Evolutionary conservation across 2,329 filamentous ascomycete genomes (phyloP), one percentile per base, ranked within the genome.

Genomic region (Arachnomyces sp.): DNA sequence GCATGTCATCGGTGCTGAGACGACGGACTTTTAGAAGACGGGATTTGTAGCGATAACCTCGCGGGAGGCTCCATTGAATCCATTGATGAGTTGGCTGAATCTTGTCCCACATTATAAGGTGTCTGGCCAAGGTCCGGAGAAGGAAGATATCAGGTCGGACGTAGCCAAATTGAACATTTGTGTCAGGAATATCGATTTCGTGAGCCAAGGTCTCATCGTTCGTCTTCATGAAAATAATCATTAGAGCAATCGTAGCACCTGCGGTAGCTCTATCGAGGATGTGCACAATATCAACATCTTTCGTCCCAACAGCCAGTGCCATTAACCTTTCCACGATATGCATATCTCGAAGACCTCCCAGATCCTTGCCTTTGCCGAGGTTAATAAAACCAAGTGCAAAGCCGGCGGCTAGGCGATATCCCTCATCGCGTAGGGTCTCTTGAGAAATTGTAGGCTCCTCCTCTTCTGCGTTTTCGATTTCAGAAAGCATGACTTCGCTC

Each of bases 401-500:
- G 0, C 92, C 93, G 13, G 93, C 89, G 7, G 92, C 89, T 28
- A 98, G 74, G 31, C 93, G 81, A 61, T 98, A 98, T n/a, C 89
- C 89, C 66, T 98, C 92, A 56, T 93, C 90, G 16, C 90, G 80
- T 36, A 96, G 66, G 15, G 81, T 80, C 53, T 95, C 86, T 42
- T 89, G 84, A 6, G 74, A 69, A 38, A 70, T 63, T 17, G 72
- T 71, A 4, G 72, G 70, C 44, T 95, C 89, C 39, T 90, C 84
- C 29, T 85, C 75, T 17, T 92, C 87, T 38, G 87, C 75, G 47
- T 89, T 84, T 59, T 95, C 88, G 45, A 98, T 92, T 60, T 98
- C 92, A 0, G 90, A 96, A 37, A 98, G 78, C 87, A 98, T 95
- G 13, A 96, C 87, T 60, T 98, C 92, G 57, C 88, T 96, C 92